These are phyloP conservation scores for Tulasnella sp. DNA, from an alignment of 768 basidiomycete species.

Conservation along the genomic window DNA sequence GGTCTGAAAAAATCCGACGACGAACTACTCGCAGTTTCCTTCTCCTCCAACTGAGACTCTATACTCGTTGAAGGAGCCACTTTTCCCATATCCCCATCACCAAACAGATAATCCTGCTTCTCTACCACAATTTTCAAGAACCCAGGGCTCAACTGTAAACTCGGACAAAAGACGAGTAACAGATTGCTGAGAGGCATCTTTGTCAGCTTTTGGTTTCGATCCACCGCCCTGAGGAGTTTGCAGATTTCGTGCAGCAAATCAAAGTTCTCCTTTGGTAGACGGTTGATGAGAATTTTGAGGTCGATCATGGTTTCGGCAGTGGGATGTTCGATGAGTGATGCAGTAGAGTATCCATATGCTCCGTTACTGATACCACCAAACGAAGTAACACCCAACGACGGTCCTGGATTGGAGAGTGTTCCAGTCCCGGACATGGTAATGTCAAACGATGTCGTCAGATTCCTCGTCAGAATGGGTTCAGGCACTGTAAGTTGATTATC, in stretches of 20 bases:
- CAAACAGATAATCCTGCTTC: conserved; percentile 17
- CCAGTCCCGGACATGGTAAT: conserved; percentile 50
- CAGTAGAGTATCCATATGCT: conserved; percentile 19
- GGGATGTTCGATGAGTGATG: conserved; percentile 15
- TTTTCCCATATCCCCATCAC: conserved; percentile 50
- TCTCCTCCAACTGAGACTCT: conserved; percentile 24
- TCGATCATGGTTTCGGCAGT: conserved; percentile 27
- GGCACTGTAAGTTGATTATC: conserved; percentile 45
- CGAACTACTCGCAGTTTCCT: background rate
- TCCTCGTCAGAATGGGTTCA: conserved; percentile 66
- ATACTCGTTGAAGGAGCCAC: conserved; percentile 21
- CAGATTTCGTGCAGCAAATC: conserved; percentile 74
- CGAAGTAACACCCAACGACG: conserved; percentile 4
- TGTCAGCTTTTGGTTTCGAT: conserved; percentile 52
- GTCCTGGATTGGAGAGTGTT: conserved; percentile 13
- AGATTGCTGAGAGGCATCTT: conserved; percentile 91
- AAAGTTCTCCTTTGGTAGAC: conserved; percentile 66
- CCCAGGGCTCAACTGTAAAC: conserved; percentile 62
- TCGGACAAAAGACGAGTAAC: conserved; percentile 78
- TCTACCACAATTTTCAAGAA: conserved; percentile 63
- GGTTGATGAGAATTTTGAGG: conserved; percentile 48
- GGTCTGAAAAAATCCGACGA: background rate
- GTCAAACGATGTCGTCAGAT: conserved; percentile 64
- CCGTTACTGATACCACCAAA: background rate
- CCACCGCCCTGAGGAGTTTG: conserved; percentile 66